Conservation (phyloP, 2,329 filamentous ascomycete genomes). For the Aspergillus jensenii region DNA sequence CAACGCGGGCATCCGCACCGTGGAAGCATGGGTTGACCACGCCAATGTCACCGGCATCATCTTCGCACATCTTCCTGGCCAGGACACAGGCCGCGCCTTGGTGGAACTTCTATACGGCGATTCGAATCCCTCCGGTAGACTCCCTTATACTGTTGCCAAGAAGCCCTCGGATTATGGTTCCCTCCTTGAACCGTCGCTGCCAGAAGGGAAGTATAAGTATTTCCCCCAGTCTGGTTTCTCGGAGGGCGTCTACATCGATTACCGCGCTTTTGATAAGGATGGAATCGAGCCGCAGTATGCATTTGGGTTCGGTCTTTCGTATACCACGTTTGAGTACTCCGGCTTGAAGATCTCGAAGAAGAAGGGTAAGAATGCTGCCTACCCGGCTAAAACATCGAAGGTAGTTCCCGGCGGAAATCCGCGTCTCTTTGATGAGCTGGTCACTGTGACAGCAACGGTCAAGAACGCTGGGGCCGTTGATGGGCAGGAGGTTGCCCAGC, state of each 20-base stretch:
- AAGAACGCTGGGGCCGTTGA: slow-evolving; percentile 50
- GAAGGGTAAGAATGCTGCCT: background rate
- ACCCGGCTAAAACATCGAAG: background rate
- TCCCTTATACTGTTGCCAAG: slow-evolving; percentile 63
- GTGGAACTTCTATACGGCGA: slow-evolving; percentile 60
- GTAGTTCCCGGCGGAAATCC: background rate
- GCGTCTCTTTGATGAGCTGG: slow-evolving; percentile 51
- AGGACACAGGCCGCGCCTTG: slow-evolving; percentile 60
- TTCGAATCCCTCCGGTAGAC: slow-evolving; percentile 56
- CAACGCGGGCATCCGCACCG: slow-evolving; percentile 61
- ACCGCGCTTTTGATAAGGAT: no score
- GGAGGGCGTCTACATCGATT: no score
- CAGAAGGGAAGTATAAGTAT: no score
- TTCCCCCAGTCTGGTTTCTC: no score
- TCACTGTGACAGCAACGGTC: slow-evolving; percentile 47
- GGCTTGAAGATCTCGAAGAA: no score
- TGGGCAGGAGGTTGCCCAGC: slow-evolving; percentile 54
- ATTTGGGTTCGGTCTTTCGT: no score
- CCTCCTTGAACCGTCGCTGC: no score
- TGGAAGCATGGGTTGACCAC: slow-evolving; percentile 59
- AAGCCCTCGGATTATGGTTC: slow-evolving; percentile 24
- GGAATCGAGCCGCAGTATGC: no score
- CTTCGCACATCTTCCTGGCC: slow-evolving; percentile 64
- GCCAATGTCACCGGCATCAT: slow-evolving; percentile 64
- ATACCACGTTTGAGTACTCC: no score